Base-by-base conservation (phyloP, 2,329 filamentous ascomycete genomes). In the Pseudonectria foliicola region DNA sequence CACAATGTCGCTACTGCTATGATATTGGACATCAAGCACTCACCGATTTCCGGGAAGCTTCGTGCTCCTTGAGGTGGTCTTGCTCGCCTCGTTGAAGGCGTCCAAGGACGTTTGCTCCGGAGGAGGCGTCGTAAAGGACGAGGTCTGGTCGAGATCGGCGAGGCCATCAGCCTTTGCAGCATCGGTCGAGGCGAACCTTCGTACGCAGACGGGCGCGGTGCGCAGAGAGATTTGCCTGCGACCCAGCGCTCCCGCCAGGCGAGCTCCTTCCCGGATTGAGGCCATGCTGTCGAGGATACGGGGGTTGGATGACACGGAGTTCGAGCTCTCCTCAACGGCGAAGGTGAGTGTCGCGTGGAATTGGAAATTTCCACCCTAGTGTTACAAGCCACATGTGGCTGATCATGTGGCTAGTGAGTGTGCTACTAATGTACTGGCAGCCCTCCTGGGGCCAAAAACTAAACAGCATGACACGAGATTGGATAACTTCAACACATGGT, bases 141-240 rank as follows among this genome's bases (percentile, higher is more conserved):
- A 74, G 24, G 67, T 62, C 26, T 57, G 44, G 49, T 77, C 73
- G 40, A 77, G 62, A 40, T 76, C 73, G 30, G 56, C 49, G 27
- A 73, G 55, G 25, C 48, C 54, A 10, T 62, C 49, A 21, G 41
- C 37, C 45, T 61, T 60, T 33, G 55, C 53, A 10, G 61, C 61
- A 40, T 64, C 58, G 29, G 65, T 68, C n/a, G 71, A 73, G 38
- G 63, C 63, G 50, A 65, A 70, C 56, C 68, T 61, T 39, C 57
- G 56, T 25, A 45, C 45, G 43, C 52, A 54, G 25, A 49, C 31
- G 15, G 49, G 45, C 12, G 38, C 39, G 15, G 50, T 33, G 28
- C 50, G 46, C 27, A 53, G 38, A 21, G 44, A 36, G 28, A 60
- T 33, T 40, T 54, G 51, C 35, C 48, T 52, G 35, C 49, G 46